Evolutionary conservation across 805 yeast species (phyloP), one percentile per base, ranked within the genome.

Genomic region (Geotrichum ghanense): DNA sequence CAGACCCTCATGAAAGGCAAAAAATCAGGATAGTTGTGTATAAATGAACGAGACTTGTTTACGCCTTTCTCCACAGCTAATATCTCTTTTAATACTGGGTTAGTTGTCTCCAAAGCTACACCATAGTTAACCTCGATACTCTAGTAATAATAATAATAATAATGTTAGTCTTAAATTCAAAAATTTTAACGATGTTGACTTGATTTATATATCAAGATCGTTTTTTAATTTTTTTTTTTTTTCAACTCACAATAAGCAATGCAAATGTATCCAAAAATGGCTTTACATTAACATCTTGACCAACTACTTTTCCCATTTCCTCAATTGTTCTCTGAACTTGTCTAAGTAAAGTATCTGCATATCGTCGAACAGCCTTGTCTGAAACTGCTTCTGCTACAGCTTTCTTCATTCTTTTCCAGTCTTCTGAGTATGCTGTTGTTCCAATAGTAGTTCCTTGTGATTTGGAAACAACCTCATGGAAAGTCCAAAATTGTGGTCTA

Each of bases 401-500:
- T 31, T 59, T 54, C 22, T 69, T 49, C 45, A 67, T 64, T n/a
- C 61, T 57, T 41, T 56, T 56, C 42, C 69, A 65, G 7, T 63
- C 55, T n/a, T 63, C 70, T 27, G 62, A 31, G 17, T 31, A 31
- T 19, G 12, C 5, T 4, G 37, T 31, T n/a, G 37, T 31, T 10
- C 37, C 37, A 10, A 31, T 31, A 6, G 37, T 31, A 10, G 37
- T 31, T 61, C 48, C 71, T 51, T 53, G 69, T 44, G 52, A 64
- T 24, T 53, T 82, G 71, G 40, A 82, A 67, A 62, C 64, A 19
- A 82, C 68, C 17, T 69, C 65, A 62, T 84, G 92, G 62, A 84
- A 83, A 1, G 88, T 81, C 59, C 75, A 75, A 46, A 74, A 66
- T 19, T 70, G 61, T 0, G 92, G 92, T 39, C 94, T 65, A 1